Conservation (phyloP, 2,329 filamentous ascomycete genomes). For the Thelonectria blattea region DNA sequence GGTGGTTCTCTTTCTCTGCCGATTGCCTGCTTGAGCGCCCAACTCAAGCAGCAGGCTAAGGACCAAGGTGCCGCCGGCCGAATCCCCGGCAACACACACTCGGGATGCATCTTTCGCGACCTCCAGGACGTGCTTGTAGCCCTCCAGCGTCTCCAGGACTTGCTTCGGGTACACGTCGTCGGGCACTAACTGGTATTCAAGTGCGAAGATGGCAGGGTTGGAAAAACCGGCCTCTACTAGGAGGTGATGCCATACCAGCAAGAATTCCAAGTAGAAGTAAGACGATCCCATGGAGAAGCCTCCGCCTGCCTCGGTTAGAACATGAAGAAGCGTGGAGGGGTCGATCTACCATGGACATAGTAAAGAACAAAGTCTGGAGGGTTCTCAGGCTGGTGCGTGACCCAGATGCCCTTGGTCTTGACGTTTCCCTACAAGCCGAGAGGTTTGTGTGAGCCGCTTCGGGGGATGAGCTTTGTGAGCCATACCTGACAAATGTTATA, state of each 20-base stretch:
- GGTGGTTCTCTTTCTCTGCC: conserved; percentile 27
- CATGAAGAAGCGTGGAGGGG: not conserved
- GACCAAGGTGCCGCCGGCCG: conserved; percentile 76
- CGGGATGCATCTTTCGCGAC: conserved; percentile 62
- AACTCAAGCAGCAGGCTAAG: conserved; percentile 75
- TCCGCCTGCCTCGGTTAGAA: conserved; percentile 59
- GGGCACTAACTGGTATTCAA: conserved; percentile 83
- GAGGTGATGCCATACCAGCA: conserved; percentile 73
- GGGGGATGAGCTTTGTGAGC: not conserved
- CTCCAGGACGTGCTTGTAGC: conserved; percentile 73
- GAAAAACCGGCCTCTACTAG: conserved; percentile 68
- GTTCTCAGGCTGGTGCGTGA: conserved; percentile 63
- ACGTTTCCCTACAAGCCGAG: conserved; percentile 42
- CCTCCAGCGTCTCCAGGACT: conserved; percentile 70
- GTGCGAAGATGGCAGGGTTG: conserved; percentile 79
- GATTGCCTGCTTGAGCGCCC: conserved; percentile 45
- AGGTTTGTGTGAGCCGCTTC: conserved; percentile 4
- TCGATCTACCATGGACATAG: conserved; percentile 72
- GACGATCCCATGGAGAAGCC: conserved; percentile 84
- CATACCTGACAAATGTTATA: conserved; percentile 42
- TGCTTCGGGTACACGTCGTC: conserved; percentile 76
- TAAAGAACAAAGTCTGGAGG: conserved; percentile 80
- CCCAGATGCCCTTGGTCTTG: conserved; percentile 70
- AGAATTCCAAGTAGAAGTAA: conserved; percentile 86
- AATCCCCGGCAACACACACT: conserved; percentile 78